These are phyloP conservation scores for Catharanthus roseus DNA, from an alignment of 257 asterid species.

Conservation along the genomic window DNA sequence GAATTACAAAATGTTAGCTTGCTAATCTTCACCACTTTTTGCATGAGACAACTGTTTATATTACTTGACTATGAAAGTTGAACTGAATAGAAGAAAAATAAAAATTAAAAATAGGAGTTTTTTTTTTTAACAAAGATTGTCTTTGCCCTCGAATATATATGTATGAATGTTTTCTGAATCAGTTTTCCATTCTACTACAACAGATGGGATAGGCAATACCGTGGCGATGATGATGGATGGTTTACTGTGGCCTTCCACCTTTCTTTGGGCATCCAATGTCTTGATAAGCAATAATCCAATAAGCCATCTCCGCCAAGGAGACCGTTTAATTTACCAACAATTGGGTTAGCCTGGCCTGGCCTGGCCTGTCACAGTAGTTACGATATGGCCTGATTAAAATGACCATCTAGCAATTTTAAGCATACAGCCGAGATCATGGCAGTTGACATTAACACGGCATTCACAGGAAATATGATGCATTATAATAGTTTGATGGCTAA, in stretches of 20 bases:
- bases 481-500: neutral
- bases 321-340: neutral
- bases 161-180: neutral
- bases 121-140: neutral
- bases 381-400: neutral
- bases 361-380: no score
- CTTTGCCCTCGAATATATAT: neutral
- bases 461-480: neutral
- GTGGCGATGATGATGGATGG: neutral
- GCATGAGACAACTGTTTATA: neutral
- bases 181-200: neutral
- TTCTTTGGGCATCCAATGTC: neutral
- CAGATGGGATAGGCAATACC: neutral
- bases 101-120: no score
- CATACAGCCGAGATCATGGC: neutral
- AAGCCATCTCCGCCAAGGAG: neutral
- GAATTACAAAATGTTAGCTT: neutral
- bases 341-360: neutral
- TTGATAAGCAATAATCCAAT: neutral
- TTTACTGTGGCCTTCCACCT: neutral
- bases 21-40: neutral
- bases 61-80: neutral
- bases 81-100: neutral
- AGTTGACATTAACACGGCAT: neutral
- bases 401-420: neutral